Conservation (phyloP, 1,284 basidiomycete genomes). For the Meira miltonrushii region DNA sequence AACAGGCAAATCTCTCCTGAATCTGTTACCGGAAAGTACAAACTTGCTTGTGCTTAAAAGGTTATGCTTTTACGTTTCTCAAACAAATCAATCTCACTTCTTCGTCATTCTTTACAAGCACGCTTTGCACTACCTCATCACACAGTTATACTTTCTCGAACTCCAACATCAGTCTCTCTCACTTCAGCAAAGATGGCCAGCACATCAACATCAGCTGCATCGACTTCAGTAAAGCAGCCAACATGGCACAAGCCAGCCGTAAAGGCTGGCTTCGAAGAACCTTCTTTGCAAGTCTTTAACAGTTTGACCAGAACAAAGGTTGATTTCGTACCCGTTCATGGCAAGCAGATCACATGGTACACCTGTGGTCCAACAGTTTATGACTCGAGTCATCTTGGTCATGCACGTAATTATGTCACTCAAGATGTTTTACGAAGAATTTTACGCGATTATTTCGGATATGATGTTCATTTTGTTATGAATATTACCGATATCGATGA, state of each 20-base stretch:
- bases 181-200: not conserved
- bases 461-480: conserved; percentile 98
- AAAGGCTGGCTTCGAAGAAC: conserved; percentile 25
- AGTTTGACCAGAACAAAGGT: conserved; percentile 82
- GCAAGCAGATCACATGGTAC: conserved; percentile 93
- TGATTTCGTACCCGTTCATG: conserved; percentile 69
- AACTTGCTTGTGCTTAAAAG: no score
- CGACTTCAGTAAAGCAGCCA: conserved; percentile 9
- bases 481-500: conserved; percentile 99
- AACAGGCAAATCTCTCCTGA: no score
- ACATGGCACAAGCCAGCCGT: conserved; percentile 6
- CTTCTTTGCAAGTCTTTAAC: conserved; percentile 78
- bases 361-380: conserved; percentile 98
- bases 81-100: no score
- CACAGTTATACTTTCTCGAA: no score
- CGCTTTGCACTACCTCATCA: no score
- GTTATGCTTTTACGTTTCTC: no score
- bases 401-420: conserved; percentile 97
- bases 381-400: conserved; percentile 97
- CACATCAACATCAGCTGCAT: not conserved
- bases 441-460: conserved; percentile 91
- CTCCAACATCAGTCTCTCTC: not conserved
- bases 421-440: conserved; percentile 93
- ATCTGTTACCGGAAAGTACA: no score
- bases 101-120: no score